These are phyloP conservation scores for Chlamydomonas sp. DNA, from an alignment of 139 green algal species.

Conservation along the genomic window DNA sequence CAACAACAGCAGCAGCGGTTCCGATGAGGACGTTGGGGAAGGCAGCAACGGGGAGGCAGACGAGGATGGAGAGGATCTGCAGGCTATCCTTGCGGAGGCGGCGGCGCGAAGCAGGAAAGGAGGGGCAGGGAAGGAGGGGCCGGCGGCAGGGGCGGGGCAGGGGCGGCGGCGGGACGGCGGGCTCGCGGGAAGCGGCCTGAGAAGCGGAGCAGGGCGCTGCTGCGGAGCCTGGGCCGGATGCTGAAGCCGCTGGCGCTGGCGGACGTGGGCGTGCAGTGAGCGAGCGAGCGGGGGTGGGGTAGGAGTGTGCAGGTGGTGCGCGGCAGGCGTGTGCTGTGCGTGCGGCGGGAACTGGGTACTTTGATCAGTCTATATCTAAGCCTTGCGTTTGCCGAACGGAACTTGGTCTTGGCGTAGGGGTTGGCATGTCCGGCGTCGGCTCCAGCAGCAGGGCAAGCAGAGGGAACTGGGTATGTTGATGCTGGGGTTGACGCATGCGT, in stretches of 20 bases:
- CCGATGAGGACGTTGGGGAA: background rate
- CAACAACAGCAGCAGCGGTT: background rate
- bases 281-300: background rate
- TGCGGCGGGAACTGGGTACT: no score
- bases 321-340: no score
- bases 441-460: no score
- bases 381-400: no score
- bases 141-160: background rate
- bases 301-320: background rate
- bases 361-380: no score
- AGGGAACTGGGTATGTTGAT: no score
- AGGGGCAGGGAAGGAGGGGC: background rate
- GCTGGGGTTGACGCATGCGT: no score
- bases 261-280: background rate
- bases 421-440: no score
- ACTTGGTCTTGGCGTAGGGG: no score
- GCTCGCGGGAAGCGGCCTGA: background rate
- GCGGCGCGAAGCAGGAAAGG: background rate
- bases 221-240: background rate
- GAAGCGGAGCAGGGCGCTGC: constrained; percentile 6
- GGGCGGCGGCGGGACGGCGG: no score
- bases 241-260: constrained; percentile 15
- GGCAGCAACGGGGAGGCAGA: background rate
- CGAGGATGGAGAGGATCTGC: background rate
- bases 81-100: constrained; percentile 4